Evolutionary conservation across 1,284 basidiomycete species (phyloP).

Genomic region (Sutorius eximius): DNA sequence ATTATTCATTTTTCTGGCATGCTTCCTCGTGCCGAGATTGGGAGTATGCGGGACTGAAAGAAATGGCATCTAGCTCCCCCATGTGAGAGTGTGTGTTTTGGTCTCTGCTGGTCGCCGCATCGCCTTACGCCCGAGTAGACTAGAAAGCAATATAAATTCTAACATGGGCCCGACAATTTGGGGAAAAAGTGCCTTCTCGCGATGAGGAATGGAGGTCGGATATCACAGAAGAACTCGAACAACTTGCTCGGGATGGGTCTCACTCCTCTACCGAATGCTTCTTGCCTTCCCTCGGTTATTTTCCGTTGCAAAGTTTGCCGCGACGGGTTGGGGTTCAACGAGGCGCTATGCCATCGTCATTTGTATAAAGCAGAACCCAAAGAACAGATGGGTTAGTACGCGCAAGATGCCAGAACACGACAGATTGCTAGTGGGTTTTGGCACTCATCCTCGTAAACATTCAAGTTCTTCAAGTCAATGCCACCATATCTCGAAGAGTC

Average conservation of each 20-base stretch:
- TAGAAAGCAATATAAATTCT: constrained; percentile 1
- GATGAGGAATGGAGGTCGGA: constrained; percentile 12
- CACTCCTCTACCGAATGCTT: constrained; percentile 6
- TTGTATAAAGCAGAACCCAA: not conserved
- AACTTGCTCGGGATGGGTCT: constrained; percentile 2
- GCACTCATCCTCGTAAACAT: not conserved
- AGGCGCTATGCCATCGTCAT: constrained; percentile 13
- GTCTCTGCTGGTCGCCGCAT: not conserved
- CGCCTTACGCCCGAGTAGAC: constrained; percentile 5
- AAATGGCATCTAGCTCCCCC: not conserved
- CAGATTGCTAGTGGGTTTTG: not conserved
- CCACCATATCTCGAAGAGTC: constrained; percentile 5
- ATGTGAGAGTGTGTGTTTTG: constrained; percentile 10
- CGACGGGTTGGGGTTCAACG: constrained; percentile 6
- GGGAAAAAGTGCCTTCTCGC: not conserved
- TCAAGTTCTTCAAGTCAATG: constrained; percentile 9
- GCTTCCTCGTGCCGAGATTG: constrained; percentile 5
- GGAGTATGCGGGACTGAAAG: not conserved
- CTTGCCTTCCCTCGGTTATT: constrained; percentile 12
- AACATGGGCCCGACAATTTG: not conserved
- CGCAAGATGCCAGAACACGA: not conserved
- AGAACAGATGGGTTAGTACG: too few relatives aligned
- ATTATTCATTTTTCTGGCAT: not conserved
- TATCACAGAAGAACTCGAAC: constrained; percentile 13
- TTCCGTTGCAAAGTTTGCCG: constrained; percentile 12